phyloP scores from a whole-genome alignment of 768 basidiomycete genomes.

The Xerocomellus intermedius region DNA sequence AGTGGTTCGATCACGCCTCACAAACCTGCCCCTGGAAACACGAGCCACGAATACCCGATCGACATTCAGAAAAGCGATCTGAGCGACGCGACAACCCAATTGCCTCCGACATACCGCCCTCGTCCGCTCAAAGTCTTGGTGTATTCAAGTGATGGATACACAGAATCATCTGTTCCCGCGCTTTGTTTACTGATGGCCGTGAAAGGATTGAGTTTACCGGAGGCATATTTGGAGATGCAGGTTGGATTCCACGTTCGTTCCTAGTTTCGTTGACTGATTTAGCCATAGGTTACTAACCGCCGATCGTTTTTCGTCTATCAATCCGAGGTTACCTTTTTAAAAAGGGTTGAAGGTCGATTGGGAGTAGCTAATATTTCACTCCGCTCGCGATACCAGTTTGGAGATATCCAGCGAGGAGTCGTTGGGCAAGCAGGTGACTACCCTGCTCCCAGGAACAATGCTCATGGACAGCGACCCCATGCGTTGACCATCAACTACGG shows the following conservation, averaged over 20 bases:
- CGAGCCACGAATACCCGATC: slow-evolving; percentile 18
- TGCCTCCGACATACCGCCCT: slow-evolving; percentile 39
- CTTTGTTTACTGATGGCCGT: slow-evolving; percentile 84
- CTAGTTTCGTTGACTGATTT: background rate
- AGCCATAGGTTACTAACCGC: slow-evolving; percentile 51
- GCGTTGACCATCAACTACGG: slow-evolving; percentile 21
- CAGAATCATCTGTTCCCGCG: slow-evolving; percentile 87
- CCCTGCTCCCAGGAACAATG: slow-evolving; percentile 6
- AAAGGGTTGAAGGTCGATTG: slow-evolving; percentile 61
- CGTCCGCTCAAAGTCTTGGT: slow-evolving; percentile 73
- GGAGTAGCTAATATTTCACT: slow-evolving; percentile 21
- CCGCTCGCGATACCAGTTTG: slow-evolving; percentile 25
- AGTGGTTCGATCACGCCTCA: slow-evolving; percentile 23
- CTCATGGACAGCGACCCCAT: slow-evolving; percentile 24
- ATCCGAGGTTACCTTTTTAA: slow-evolving; percentile 69
- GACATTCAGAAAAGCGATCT: slow-evolving; percentile 11
- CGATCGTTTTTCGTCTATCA: slow-evolving; percentile 93
- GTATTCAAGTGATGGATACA: slow-evolving; percentile 88
- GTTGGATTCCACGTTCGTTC: slow-evolving; percentile 11
- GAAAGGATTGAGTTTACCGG: slow-evolving; percentile 65
- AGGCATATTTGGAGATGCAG: slow-evolving; percentile 92
- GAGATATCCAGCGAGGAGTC: slow-evolving; percentile 23
- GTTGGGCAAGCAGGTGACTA: slow-evolving; percentile 10
- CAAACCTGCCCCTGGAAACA: background rate
- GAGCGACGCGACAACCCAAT: slow-evolving; percentile 5